These are phyloP conservation scores for Mycena leptocephala DNA, from an alignment of 768 basidiomycete genomes.

Conservation along the genomic window DNA sequence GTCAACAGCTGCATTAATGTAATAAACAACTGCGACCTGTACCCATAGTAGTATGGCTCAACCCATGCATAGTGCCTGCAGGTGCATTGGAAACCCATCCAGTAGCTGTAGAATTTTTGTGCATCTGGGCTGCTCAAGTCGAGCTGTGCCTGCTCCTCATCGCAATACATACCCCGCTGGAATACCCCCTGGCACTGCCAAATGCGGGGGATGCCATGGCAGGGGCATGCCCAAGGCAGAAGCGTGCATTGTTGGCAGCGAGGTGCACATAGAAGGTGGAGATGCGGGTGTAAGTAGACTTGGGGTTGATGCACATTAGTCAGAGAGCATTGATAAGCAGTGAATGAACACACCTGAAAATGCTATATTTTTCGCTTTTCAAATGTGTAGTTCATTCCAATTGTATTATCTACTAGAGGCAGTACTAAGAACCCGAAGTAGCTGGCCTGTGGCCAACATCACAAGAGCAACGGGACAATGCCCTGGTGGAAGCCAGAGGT, in stretches of 20 bases:
- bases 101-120: constrained; percentile 9
- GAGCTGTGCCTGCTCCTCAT: constrained; percentile 6
- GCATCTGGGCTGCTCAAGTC: neutral
- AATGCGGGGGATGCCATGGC: neutral
- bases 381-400: too few relatives aligned
- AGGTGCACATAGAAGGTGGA: constrained; percentile 8
- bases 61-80: constrained; percentile 6
- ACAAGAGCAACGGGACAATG: too few relatives aligned
- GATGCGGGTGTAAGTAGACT: constrained; percentile 11
- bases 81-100: constrained; percentile 1
- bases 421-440: too few relatives aligned
- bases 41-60: constrained; percentile 4
- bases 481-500: too few relatives aligned
- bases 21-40: constrained; percentile 3
- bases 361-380: too few relatives aligned
- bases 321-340: too few relatives aligned
- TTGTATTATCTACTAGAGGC: too few relatives aligned
- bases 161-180: neutral
- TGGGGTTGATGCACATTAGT: neutral
- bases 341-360: too few relatives aligned
- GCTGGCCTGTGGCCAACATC: too few relatives aligned
- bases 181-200: constrained; percentile 1
- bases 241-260: constrained; percentile 8
- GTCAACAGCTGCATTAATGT: constrained; percentile 10
- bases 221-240: neutral